Evolutionary conservation across 805 yeast species (phyloP).

Genomic region (Tetrapisispora arboricola): DNA sequence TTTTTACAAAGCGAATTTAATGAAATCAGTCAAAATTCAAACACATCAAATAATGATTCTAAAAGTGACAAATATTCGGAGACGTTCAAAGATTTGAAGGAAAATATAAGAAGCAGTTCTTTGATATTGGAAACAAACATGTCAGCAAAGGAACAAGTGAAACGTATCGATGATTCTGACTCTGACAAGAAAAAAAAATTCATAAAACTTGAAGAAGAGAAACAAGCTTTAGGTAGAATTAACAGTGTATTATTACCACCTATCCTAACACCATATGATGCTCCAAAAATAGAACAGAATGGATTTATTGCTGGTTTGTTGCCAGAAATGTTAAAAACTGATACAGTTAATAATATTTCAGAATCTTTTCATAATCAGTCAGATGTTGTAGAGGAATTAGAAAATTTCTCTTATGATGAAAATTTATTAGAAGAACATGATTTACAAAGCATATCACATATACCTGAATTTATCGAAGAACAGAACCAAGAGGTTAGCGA

Average conservation of each 20-base stretch:
- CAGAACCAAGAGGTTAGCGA: background rate
- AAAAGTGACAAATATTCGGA: background rate
- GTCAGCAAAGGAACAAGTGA: background rate
- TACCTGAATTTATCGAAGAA: slow-evolving; percentile 7
- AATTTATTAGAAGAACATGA: slow-evolving; percentile 9
- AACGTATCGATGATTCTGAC: background rate
- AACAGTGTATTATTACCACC: slow-evolving; percentile 27
- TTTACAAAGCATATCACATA: slow-evolving; percentile 15
- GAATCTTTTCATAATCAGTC: background rate
- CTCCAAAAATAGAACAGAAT: background rate
- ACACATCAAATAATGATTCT: background rate
- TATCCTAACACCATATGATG: background rate
- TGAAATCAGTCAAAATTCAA: slow-evolving; percentile 5
- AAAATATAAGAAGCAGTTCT: background rate
- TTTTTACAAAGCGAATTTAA: slow-evolving; percentile 20
- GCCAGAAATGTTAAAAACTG: background rate
- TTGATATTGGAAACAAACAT: background rate
- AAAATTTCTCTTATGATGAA: slow-evolving; percentile 1
- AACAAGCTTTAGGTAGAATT: slow-evolving; percentile 22
- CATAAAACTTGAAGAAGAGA: slow-evolving; percentile 16
- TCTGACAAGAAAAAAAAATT: background rate
- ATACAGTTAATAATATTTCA: background rate
- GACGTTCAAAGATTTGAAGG: background rate
- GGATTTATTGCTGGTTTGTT: background rate
- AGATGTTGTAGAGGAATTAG: background rate